phyloP scores from a whole-genome alignment of 2,329 filamentous ascomycete genomes.

The Microdochium trichocladiopsis region DNA sequence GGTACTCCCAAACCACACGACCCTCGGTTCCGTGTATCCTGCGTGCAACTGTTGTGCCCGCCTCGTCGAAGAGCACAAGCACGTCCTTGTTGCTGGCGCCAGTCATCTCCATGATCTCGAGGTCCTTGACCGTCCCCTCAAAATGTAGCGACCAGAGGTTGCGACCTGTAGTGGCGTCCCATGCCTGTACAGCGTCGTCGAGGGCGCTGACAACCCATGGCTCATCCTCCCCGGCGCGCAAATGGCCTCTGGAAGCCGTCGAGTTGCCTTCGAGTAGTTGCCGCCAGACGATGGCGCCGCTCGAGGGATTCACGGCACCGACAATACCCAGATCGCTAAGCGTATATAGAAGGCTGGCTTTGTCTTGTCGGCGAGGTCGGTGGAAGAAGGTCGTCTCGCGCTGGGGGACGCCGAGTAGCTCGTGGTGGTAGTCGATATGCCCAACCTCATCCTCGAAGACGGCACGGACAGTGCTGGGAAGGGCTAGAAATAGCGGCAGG shows the following conservation, averaged over 20 bases:
- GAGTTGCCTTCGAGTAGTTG: conserved; percentile 57
- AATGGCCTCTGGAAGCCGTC: conserved; percentile 38
- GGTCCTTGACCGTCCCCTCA: conserved; percentile 51
- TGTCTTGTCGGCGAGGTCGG: conserved; percentile 71
- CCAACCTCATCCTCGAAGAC: conserved; percentile 89
- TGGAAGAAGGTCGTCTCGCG: conserved; percentile 91
- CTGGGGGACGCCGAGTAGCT: conserved; percentile 77
- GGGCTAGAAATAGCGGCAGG: conserved; percentile 23
- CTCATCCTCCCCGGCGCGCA: conserved; percentile 73
- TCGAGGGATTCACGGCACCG: conserved; percentile 83
- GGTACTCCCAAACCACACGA: conserved; percentile 70
- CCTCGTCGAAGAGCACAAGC: conserved; percentile 58
- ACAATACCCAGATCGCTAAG: conserved; percentile 78
- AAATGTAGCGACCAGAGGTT: conserved; percentile 67
- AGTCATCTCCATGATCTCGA: conserved; percentile 71
- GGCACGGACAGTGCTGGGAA: conserved; percentile 50
- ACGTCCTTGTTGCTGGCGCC: conserved; percentile 60
- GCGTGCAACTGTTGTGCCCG: conserved; percentile 52
- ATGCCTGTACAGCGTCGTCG: conserved; percentile 65
- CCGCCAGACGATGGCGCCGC: conserved; percentile 79
- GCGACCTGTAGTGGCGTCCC: conserved; percentile 77
- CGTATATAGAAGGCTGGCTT: conserved; percentile 85
- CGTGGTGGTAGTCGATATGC: conserved; percentile 87
- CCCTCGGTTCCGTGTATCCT: conserved; percentile 69
- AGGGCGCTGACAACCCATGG: conserved; percentile 69